These are phyloP conservation scores for Pichia terricola DNA, from an alignment of 1,139 yeast species.

Conservation along the genomic window DNA sequence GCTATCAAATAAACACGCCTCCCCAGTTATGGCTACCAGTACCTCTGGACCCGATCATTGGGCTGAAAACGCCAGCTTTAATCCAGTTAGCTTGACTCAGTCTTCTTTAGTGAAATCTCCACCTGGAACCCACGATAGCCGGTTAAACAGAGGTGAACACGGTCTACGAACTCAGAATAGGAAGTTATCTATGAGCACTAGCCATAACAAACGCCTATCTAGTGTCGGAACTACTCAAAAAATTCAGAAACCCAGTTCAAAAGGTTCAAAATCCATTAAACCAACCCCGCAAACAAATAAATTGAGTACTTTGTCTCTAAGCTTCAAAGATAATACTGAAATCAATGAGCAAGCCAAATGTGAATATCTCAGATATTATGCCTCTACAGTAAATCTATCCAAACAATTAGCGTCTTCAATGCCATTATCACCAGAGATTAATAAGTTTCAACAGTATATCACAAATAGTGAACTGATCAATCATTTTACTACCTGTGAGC, in stretches of 20 bases:
- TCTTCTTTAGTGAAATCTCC: too few species aligned
- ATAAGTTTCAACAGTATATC: constrained; percentile 4
- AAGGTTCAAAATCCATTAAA: too few species aligned
- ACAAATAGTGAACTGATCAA: constrained; percentile 3
- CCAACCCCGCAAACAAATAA: neutral
- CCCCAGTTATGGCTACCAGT: neutral
- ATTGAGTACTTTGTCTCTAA: neutral
- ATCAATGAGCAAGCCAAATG: neutral
- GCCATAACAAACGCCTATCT: too few species aligned
- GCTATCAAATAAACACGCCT: neutral
- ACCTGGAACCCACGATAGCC: too few species aligned
- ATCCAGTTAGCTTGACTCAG: too few species aligned
- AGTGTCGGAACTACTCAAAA: too few species aligned
- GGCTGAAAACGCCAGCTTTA: too few species aligned
- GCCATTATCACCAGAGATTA: neutral
- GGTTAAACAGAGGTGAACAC: too few species aligned
- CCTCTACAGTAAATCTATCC: neutral
- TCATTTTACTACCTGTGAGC: constrained; percentile 5
- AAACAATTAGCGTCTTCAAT: constrained; percentile 1
- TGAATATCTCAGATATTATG: neutral
- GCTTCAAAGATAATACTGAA: neutral
- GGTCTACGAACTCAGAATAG: too few species aligned
- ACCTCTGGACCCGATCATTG: too few species aligned
- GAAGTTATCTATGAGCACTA: too few species aligned
- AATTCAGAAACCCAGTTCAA: too few species aligned